Base-by-base conservation (phyloP, 2,329 filamentous ascomycete species). In the Fusarium abutilonis region DNA sequence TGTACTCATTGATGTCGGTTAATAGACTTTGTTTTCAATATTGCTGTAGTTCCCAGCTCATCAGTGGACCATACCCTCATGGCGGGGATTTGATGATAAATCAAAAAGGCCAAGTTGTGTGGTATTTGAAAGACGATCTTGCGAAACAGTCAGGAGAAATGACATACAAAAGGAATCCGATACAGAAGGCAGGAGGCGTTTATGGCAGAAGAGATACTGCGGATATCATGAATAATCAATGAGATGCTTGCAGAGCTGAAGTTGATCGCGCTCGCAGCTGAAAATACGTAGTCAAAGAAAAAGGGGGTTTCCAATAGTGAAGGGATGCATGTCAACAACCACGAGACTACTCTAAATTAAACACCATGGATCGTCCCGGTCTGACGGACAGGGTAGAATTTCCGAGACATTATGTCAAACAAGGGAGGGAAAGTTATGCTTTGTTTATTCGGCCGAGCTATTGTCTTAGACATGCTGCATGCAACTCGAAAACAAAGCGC, bases 341-440 rank as follows among this genome's bases (percentile, higher is more conserved):
- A 49, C 32, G 17, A 56, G 28, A 51, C 41, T 34, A 35, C 34
- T 8, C 5, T 51, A 34, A 43, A 44, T 29, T 36, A 28, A 36
- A 39, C 21, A 41, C 60, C 40, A 56, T 45, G 55, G 49, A 46
- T 38, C 60, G 60, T 61, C 55, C 60, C 60, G 60, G 51, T 56
- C 55, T 55, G 60, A 51, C 49, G 60, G 60, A 53, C 64, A 46
- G 38, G 48, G 47, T 44, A 42, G 43, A 34, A 4, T 50, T 34
- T 52, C 21, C 23, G 39, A 64, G 61, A 64, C 46, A 64, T 39
- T 41, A 19, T 9, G 38, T 6, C 26, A 29, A 45, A 29, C 28
- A 48, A 63, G 61, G 61, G 56, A 23, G 13, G 26, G 47, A 36
- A 35, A 53, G 44, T 9, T 39, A 38, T 29, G 36, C 29, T 32